phyloP scores from a whole-genome alignment of 257 asterid species.

The Ehretia macrophylla region DNA sequence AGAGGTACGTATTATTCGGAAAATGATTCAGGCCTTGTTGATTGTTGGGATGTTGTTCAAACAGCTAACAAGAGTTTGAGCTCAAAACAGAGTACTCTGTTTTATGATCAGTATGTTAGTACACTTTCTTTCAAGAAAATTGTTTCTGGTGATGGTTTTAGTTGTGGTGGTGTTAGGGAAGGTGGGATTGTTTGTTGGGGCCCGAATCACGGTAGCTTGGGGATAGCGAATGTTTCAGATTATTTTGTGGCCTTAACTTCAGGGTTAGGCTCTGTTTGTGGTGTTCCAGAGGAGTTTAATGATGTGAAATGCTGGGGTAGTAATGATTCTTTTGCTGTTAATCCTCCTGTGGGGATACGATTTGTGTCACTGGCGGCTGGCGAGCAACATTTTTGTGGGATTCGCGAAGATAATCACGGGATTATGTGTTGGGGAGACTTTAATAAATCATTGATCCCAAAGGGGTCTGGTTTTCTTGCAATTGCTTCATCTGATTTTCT shows the following conservation, averaged over 20 bases:
- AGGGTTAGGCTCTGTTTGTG: slow-evolving; percentile 60
- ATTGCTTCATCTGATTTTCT: slow-evolving; percentile 68
- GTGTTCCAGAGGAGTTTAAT: slow-evolving; percentile 45
- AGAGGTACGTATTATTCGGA: slow-evolving; percentile 69
- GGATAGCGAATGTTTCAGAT: slow-evolving; percentile 32
- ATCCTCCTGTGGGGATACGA: slow-evolving; percentile 46
- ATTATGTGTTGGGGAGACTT: slow-evolving; percentile 87
- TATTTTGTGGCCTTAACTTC: slow-evolving; percentile 44
- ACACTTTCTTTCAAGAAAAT: slow-evolving; percentile 36
- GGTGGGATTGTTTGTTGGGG: slow-evolving; percentile 82
- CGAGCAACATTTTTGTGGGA: slow-evolving; percentile 71
- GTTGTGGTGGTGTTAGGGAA: slow-evolving; percentile 55
- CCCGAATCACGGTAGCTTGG: slow-evolving; percentile 47
- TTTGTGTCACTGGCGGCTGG: slow-evolving; percentile 78
- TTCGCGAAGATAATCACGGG: slow-evolving; percentile 75
- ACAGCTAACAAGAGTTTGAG: slow-evolving; percentile 25
- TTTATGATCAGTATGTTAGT: slow-evolving; percentile 37
- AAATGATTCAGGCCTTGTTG: slow-evolving; percentile 54
- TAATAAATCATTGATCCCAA: slow-evolving; percentile 64
- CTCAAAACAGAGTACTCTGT: slow-evolving; percentile 46
- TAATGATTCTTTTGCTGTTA: slow-evolving; percentile 19
- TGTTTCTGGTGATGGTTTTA: slow-evolving; percentile 87
- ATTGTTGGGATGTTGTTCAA: slow-evolving; percentile 75
- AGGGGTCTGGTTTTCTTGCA: slow-evolving; percentile 73
- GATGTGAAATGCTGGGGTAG: slow-evolving; percentile 80